Evolutionary conservation across 495 filamentous ascomycete genomes (phyloP).

Genomic region (Astrocystis sublimbata): DNA sequence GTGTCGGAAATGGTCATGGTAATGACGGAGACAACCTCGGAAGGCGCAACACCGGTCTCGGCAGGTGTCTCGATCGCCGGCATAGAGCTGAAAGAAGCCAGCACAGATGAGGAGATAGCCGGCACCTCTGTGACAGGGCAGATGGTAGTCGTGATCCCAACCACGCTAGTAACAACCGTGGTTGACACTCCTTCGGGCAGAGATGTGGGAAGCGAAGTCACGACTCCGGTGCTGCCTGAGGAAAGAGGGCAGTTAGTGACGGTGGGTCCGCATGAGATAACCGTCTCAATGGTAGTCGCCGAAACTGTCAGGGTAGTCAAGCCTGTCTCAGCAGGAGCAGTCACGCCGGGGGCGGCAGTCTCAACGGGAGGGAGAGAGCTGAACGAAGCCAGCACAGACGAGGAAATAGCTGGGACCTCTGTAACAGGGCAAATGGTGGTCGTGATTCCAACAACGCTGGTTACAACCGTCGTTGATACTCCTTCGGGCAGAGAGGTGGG

Average conservation of each 20-base stretch:
- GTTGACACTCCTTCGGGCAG: conserved; percentile 24
- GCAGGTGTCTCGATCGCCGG: no score
- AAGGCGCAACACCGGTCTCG: conserved; percentile 3
- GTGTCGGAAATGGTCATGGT: conserved; percentile 21
- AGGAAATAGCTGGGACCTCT: conserved; percentile 26
- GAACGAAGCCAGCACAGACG: conserved; percentile 26
- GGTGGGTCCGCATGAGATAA: conserved; percentile 29
- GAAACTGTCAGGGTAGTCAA: conserved; percentile 30
- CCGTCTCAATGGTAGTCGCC: conserved; percentile 25
- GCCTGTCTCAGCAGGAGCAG: not conserved
- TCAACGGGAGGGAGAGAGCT: conserved; percentile 6
- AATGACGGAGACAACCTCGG: conserved; percentile 11
- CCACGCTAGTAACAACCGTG: conserved; percentile 25
- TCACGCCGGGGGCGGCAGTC: not conserved
- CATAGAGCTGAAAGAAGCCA: conserved; percentile 20
- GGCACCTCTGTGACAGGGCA: conserved; percentile 30
- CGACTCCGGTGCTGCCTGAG: conserved; percentile 19
- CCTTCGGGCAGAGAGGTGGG: conserved; percentile 20
- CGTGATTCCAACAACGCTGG: conserved; percentile 28
- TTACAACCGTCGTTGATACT: conserved; percentile 26
- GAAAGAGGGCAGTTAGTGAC: conserved; percentile 25
- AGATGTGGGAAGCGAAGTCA: conserved; percentile 23
- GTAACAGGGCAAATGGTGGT: conserved; percentile 34
- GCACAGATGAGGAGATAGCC: conserved; percentile 28
- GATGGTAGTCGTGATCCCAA: conserved; percentile 30